Conservation (phyloP, 2,329 filamentous ascomycete species). For the Ilyonectria destructans region DNA sequence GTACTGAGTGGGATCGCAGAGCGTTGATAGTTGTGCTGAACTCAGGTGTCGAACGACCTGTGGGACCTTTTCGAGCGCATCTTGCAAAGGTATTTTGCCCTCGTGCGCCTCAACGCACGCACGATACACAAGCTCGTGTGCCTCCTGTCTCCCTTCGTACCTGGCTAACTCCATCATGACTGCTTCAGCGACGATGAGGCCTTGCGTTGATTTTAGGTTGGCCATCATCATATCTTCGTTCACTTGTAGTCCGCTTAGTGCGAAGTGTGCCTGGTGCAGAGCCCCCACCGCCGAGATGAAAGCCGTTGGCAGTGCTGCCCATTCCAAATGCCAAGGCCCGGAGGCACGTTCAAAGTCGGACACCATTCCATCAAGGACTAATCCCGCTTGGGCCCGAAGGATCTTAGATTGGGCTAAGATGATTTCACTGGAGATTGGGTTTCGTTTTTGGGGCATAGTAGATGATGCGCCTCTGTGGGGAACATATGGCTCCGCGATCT, state of each 20-base stretch:
- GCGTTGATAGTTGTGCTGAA: slow-evolving; percentile 13
- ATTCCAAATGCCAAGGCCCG: slow-evolving; percentile 73
- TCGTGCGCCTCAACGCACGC: slow-evolving; percentile 57
- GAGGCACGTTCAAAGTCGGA: slow-evolving; percentile 72
- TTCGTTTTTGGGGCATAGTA: slow-evolving; percentile 74
- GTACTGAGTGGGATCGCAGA: slow-evolving; percentile 38
- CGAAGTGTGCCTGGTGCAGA: slow-evolving; percentile 69
- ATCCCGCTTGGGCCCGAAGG: slow-evolving; percentile 66
- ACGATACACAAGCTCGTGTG: slow-evolving; percentile 71
- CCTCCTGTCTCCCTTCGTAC: slow-evolving; percentile 66
- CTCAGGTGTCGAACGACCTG: slow-evolving; percentile 24
- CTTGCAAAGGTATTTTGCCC: slow-evolving; percentile 19
- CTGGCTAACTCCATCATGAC: slow-evolving; percentile 73
- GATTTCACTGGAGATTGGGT: slow-evolving; percentile 72
- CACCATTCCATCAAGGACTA: slow-evolving; percentile 72
- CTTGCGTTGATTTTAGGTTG: slow-evolving; percentile 67
- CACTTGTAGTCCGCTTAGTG: slow-evolving; percentile 67
- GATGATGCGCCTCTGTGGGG: slow-evolving; percentile 69
- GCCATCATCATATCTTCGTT: slow-evolving; percentile 65
- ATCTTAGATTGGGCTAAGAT: slow-evolving; percentile 71
- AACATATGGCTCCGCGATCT: slow-evolving; percentile 64
- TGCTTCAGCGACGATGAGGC: slow-evolving; percentile 71
- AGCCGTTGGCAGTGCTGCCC: slow-evolving; percentile 69
- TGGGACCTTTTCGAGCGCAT: slow-evolving; percentile 14
- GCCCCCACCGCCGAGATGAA: slow-evolving; percentile 70